Base-by-base conservation (phyloP, 2,329 filamentous ascomycete species). In the Elsinoe arachidis region DNA sequence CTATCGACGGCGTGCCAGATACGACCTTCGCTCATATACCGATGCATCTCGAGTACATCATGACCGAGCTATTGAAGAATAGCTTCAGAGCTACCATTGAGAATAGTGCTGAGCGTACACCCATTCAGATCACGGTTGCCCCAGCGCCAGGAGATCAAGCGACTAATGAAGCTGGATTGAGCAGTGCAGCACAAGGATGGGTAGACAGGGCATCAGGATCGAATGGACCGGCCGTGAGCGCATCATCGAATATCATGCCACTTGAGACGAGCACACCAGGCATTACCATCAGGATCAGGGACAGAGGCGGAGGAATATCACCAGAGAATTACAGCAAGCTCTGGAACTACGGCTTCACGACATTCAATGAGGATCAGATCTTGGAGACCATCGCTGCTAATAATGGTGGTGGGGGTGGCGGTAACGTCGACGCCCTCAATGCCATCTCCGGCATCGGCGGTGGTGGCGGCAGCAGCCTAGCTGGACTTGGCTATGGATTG, bases 341-440 rank as follows among this genome's bases (percentile, higher is more conserved):
- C 59, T 99, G 93, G 91, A 91, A 90, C 5, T 99, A 97, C 70
- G 93, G 88, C 61, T 99, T 96, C 70, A 96, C 92, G 17, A 99
- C 93, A 0, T 97, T 97, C 71, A 86, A 83, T 58, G 88, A 89
- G 19, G 80, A 85, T 39, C 71, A 78, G 60, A 74, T 74, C 10
- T 69, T 71, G 5, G 81, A 61, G 76, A 81, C 58, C 68, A 74
- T 75, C 3, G 63, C 74, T 47, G 69, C 72, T 30, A 72, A 71
- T 17, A 60, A 64, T 59, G 53, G 51, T 15, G 51, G 53, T 46
- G 53, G 38, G 2, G 71, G 74, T 11, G 72, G 74, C 30, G 72
- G 74, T 12, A 78, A 76, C 49, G 78, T 83, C 67, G 84, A 88
- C 66, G 88, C 87, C 0, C 73, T 96, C 61, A 87, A 85, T 65